Conservation (phyloP, 208 protist species). For the Crithidia acanthocephali region DNA sequence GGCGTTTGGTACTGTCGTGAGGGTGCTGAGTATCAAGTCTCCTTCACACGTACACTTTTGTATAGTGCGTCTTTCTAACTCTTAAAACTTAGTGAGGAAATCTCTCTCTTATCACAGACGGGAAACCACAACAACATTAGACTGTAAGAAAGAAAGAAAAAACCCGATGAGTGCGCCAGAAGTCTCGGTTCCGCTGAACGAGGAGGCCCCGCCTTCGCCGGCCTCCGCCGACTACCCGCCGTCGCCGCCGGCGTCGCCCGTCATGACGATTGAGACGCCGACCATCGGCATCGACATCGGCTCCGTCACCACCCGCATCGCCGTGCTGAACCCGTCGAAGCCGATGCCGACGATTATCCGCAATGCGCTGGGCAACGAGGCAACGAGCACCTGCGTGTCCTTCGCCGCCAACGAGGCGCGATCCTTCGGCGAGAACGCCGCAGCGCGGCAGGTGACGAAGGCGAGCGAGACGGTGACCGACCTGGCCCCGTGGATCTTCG, state of each 20-base stretch:
- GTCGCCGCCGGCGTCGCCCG: slow-evolving; percentile 4
- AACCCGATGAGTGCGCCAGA: slow-evolving; percentile 19
- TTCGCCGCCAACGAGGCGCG: slow-evolving; percentile 58
- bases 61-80: too few relatives aligned
- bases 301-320: slow-evolving; percentile 55
- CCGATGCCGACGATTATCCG: slow-evolving; percentile 72
- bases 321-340: slow-evolving; percentile 48
- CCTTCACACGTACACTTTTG: too few relatives aligned
- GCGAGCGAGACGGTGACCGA: slow-evolving; percentile 57
- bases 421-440: slow-evolving; percentile 67
- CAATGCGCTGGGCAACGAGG: slow-evolving; percentile 76
- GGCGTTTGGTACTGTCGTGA: too few relatives aligned
- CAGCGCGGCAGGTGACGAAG: slow-evolving; percentile 62
- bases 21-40: too few relatives aligned
- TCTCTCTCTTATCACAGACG: not conserved
- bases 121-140: too few relatives aligned
- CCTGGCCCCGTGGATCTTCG: slow-evolving; percentile 58
- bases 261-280: slow-evolving; percentile 15
- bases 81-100: too few relatives aligned
- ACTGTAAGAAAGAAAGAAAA: not conserved
- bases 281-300: slow-evolving; percentile 72
- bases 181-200: slow-evolving; percentile 3
- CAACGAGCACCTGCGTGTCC: slow-evolving; percentile 59
- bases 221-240: slow-evolving; percentile 8
- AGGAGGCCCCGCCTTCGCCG: slow-evolving; percentile 1